Evolutionary conservation across 257 asterid genomes (phyloP), one percentile per base, ranked within the genome.

Genomic region (Nicotiana otophora): DNA sequence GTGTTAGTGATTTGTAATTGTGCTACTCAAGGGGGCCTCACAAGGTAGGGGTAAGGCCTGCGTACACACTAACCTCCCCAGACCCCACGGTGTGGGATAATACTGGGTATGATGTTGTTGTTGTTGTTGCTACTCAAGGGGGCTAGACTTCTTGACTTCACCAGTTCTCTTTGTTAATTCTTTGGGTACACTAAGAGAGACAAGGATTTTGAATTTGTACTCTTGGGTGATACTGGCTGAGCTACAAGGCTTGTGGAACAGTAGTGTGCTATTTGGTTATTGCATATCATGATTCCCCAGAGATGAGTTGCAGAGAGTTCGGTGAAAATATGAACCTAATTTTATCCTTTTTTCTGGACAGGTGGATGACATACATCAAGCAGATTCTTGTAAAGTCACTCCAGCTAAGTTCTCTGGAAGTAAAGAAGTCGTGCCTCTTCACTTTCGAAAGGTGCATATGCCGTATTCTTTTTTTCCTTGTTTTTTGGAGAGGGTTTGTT

Each of bases 321-420:
- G 68, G 81, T 70, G 77, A 81, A 77, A 76, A 19, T 42, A 28
- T 57, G 6, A 65, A 84, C 19, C 46, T 84, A 48, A 72, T 82
- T 61, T 54, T 36, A 64, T 46, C 23, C 61, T 65, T 82, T 65
- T 82, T 84, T 54, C 1, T 86, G 75, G 82, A 84, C 96, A 96
- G 99, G 97, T 91, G 81, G 86, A 84, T 84, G 92, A 91, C 83
- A 94, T 96, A 81, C 90, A 90, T 81, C 93, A 34, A 75, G 95
- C 99, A 61, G 93, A 96, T 90, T 89, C 96, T 62, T 96, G 99
- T 90, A 96, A 96, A 92, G 89, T 96, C 80, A 96, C 95, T 81
- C 99, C 99, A 55, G 97, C 98, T 81, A 96, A 96, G 88, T 96
- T 96, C 88, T 94, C 89, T 81, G 99, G 99, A 42, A 89, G 98